Evolutionary conservation across 2,329 filamentous ascomycete species (phyloP), one percentile per base, ranked within the genome.

Genomic region (Nigrograna mackinnonii): DNA sequence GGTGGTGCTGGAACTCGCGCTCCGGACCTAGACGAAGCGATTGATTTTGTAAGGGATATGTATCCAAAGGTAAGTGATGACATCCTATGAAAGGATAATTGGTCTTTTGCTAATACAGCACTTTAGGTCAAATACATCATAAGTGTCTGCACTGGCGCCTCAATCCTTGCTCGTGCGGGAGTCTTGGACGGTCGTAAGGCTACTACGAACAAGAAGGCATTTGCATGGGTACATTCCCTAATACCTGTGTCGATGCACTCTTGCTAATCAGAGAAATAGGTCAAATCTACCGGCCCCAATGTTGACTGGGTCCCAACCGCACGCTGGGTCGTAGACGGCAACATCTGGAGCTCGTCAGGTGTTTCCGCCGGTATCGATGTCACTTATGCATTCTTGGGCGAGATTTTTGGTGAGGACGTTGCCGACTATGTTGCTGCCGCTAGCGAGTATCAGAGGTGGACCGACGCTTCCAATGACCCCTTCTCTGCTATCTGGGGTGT

Each of bases 81-180:
- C 31, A 75, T 21, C 21, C 17, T 34, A 7, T 24, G 12, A 34
- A 13, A 2, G 13, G 6, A n/a, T 9, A 11, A 19, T 39, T 37
- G 11, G 22, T 4, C 13, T 12, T 18, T 20, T 7, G 19, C 37
- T 43, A 26, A 40, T 30, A 12, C 13, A 31, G 18, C 35, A 19
- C 36, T 73, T 78, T 57, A 58, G 39, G 60, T 84, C 37, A 61
- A 79, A 46, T 78, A 81, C 47, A 61, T 87, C 26, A 71, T 88
- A 36, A 84, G 82, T 0, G 74, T 89, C 12, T 89, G 85, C 64
- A 88, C 83, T 1, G 85, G 85, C 0, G 71, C 82, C 0, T 76
- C 76, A 1, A 60, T 86, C 4, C 76, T 79, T 0, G 82, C 84
- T 0, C 69, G 72, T 30, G 69, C 83, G 0, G 85, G 85, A 0